A percentile compares a stretch with the other conserved stretches of the same genome.
phyloP scores from a whole-genome alignment of 306 rosid species.

The Aeschynomene evenia region DNA sequence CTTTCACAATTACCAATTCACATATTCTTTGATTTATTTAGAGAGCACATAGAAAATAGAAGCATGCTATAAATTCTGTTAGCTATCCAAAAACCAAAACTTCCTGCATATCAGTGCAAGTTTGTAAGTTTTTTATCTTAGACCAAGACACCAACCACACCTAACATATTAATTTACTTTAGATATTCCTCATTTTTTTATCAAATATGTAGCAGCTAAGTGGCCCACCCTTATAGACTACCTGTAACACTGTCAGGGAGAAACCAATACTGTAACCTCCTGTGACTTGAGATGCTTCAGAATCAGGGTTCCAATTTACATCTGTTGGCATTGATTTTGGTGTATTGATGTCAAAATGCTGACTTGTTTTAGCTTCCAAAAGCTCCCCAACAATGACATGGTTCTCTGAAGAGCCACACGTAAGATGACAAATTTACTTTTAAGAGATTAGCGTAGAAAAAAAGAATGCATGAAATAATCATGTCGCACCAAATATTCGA shows the following conservation, averaged over 20 bases:
- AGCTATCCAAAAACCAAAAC: conserved; percentile 17
- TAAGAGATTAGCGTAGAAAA: conserved; percentile 16
- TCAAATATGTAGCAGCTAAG: conserved; percentile 21
- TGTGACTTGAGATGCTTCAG: conserved; percentile 85
- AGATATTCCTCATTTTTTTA: conserved; percentile 7
- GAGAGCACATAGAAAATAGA: conserved; percentile 1
- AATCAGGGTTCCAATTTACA: conserved; percentile 71
- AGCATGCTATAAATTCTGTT: conserved; percentile 16
- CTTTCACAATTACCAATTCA: conserved; percentile 4
- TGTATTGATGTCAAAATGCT: conserved; percentile 65
- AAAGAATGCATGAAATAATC: neutral
- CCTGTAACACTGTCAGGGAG: conserved; percentile 97
- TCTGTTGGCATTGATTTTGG: conserved; percentile 75
- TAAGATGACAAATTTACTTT: conserved; percentile 30
- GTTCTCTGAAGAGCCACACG: conserved; percentile 60
- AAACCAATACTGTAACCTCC: conserved; percentile 97
- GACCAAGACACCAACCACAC: conserved; percentile 20
- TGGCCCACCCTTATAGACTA: conserved; percentile 27
- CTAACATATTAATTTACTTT: conserved; percentile 9
- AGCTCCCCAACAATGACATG: conserved; percentile 95
- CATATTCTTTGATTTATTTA: conserved; percentile 6
- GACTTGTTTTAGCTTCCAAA: conserved; percentile 71
- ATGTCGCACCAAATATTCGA: conserved; percentile 79
- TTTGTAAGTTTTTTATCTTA: conserved; percentile 1
- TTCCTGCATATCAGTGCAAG: neutral